phyloP scores from a whole-genome alignment of 176 grass and related monocot genomes.

The Zoysia pacifica region DNA sequence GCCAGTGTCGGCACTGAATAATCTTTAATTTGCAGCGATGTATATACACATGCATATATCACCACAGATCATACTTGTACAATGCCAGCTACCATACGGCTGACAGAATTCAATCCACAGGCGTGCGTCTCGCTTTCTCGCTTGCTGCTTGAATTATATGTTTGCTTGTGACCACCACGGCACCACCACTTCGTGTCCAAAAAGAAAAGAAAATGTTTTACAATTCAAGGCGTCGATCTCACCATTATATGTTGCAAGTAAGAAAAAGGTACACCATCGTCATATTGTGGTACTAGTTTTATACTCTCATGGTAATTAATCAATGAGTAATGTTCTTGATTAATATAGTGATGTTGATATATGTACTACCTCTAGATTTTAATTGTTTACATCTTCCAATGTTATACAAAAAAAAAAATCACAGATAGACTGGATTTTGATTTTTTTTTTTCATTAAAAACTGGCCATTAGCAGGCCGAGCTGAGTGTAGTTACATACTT shows the following conservation, averaged over 20 bases:
- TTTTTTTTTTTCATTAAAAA: too few species aligned
- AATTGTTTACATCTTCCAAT: too few species aligned
- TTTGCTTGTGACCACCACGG: slow-evolving; percentile 7
- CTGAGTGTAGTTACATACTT: too few species aligned
- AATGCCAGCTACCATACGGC: slow-evolving; percentile 32
- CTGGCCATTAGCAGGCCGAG: too few species aligned
- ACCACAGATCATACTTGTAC: slow-evolving; percentile 5
- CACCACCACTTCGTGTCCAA: not conserved
- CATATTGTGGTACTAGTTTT: too few species aligned
- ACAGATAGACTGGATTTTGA: too few species aligned
- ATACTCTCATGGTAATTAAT: too few species aligned
- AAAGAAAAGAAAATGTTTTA: not conserved
- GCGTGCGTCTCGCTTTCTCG: slow-evolving; percentile 42
- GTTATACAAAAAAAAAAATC: too few species aligned
- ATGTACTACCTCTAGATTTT: too few species aligned
- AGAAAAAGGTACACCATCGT: too few species aligned
- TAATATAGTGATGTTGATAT: too few species aligned
- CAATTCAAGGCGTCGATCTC: not conserved
- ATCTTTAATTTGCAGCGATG: not conserved
- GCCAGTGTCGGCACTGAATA: not conserved
- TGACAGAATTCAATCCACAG: slow-evolving; percentile 31
- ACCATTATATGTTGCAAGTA: not conserved
- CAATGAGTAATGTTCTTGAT: too few species aligned
- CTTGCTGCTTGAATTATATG: not conserved
- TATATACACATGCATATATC: not conserved